Base-by-base conservation (phyloP, 441 rosid genomes). In the Mallotus japonicus region DNA sequence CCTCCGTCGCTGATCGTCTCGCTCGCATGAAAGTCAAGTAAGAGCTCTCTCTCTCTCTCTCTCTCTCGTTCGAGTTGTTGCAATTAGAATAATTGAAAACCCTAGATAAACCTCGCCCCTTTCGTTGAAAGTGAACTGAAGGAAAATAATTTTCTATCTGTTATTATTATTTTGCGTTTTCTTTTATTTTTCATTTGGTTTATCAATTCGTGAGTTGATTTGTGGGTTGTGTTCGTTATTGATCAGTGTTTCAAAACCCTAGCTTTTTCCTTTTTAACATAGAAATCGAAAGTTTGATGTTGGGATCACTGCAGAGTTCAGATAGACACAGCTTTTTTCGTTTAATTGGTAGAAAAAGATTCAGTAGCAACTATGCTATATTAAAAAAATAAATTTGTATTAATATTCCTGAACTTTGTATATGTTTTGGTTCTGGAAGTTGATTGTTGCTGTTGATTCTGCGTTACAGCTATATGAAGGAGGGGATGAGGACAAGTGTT, bases 1-100 rank as follows among this genome's bases (percentile, higher is more conserved):
- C 97, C 69, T 93, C 99, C 77, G 98, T 90, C 70, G 97, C 98
- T 50, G 98, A 93, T 81, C 97, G 99, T 34, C 98, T 92, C 42
- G 98, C 98, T 81, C 98, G 99, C 75, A 93, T 93, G 98, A 96
- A 96, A 96, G 87, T 89, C 88, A 95, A 91, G 99, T 95, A 83
- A 44, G 70, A 69, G 16, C 50, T 61, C 54, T 49, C 0, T 24
- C 40, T 44, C 44, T 66, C 50, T 61, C 54, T 49, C 0, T 24
- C 40, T 44, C 44, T 66, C 56, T 15, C 40, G n/a, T n/a, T 20
- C 8, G 16, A 47, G 47, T 44, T 13, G 10, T 28, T 34, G n/a
- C 32, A 14, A 37, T 5, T 20, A 12, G 10, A 37, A 28, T 28
- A 24, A 17, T 64, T 44, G 37, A 64, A 64, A 85, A 82, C 81